Conservation (phyloP, 805 yeast genomes). For the Hanseniaspora taiwanica region DNA sequence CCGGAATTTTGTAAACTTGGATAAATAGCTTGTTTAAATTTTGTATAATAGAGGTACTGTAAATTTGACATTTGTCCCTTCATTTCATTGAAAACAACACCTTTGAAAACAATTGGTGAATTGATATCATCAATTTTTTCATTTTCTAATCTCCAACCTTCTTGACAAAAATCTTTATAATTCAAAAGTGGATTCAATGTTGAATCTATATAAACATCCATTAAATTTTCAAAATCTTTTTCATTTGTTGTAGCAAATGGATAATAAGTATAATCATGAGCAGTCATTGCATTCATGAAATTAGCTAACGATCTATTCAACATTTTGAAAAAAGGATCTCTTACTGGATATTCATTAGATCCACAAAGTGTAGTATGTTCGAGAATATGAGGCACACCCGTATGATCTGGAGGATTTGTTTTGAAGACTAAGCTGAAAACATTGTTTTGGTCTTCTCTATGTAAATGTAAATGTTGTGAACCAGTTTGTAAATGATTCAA, state of each 20-base stretch:
- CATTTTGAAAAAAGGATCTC: slow-evolving; percentile 98
- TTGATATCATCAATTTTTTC: slow-evolving; percentile 39
- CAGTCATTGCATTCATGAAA: slow-evolving; percentile 99
- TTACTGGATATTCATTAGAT: slow-evolving; percentile 76
- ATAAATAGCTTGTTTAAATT: slow-evolving; percentile 70
- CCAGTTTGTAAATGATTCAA: slow-evolving; percentile 58
- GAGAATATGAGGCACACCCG: slow-evolving; percentile 91
- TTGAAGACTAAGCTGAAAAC: slow-evolving; percentile 84
- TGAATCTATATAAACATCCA: slow-evolving; percentile 80
- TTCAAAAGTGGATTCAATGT: slow-evolving; percentile 71
- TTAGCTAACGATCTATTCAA: slow-evolving; percentile 84
- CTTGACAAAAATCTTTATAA: slow-evolving; percentile 78
- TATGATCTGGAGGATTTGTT: slow-evolving; percentile 88
- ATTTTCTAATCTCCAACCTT: slow-evolving; percentile 94
- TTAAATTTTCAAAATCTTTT: slow-evolving; percentile 67
- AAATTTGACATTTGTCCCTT: slow-evolving; percentile 92
- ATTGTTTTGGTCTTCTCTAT: slow-evolving; percentile 68
- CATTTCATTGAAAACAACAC: slow-evolving; percentile 97
- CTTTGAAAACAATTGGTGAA: slow-evolving; percentile 66
- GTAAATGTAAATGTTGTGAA: slow-evolving; percentile 74
- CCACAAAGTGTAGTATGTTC: slow-evolving; percentile 97
- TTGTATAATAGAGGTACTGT: slow-evolving; percentile 71
- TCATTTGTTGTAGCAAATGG: slow-evolving; percentile 92
- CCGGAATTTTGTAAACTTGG: slow-evolving; percentile 84
- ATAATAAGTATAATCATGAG: slow-evolving; percentile 87